Percentiles rank a stretch among this genome's conserved stretches.
These are phyloP conservation scores for Capsella rubella DNA, from an alignment of 441 rosid genomes.

Conservation along the genomic window DNA sequence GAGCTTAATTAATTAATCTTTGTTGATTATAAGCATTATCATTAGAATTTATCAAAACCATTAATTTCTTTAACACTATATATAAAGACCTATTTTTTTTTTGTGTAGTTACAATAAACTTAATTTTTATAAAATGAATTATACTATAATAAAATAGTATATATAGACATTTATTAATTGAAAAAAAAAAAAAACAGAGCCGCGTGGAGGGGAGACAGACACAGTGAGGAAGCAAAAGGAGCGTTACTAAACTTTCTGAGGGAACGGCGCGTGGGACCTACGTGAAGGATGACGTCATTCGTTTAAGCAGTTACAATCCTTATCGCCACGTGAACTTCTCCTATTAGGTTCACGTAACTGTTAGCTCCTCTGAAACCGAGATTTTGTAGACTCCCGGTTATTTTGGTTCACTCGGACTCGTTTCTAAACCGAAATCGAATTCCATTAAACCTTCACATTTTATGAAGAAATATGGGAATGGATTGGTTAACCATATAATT, in stretches of 20 bases:
- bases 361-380: background rate
- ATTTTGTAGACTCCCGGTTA: slow-evolving; percentile 35
- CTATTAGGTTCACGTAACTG: background rate
- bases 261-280: slow-evolving; percentile 63
- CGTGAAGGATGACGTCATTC: slow-evolving; percentile 49
- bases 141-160: background rate
- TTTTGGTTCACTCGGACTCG: slow-evolving; percentile 6
- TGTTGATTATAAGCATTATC: no score
- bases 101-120: background rate
- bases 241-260: slow-evolving; percentile 55
- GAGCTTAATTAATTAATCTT: no score
- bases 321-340: slow-evolving; percentile 38
- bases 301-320: slow-evolving; percentile 56
- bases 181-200: background rate
- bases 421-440: slow-evolving; percentile 31
- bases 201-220: slow-evolving; percentile 9
- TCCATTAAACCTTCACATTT: background rate
- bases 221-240: slow-evolving; percentile 1
- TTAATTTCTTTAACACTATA: background rate
- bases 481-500: no score
- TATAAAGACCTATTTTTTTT: background rate
- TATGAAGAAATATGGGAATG: slow-evolving; percentile 14
- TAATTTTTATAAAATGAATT: background rate
- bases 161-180: background rate
- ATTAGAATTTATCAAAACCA: background rate